Percentiles rank a stretch among this genome's conserved stretches.
Evolutionary conservation across 2,329 filamentous ascomycete genomes (phyloP).

Genomic region (Corynespora cassiicola): DNA sequence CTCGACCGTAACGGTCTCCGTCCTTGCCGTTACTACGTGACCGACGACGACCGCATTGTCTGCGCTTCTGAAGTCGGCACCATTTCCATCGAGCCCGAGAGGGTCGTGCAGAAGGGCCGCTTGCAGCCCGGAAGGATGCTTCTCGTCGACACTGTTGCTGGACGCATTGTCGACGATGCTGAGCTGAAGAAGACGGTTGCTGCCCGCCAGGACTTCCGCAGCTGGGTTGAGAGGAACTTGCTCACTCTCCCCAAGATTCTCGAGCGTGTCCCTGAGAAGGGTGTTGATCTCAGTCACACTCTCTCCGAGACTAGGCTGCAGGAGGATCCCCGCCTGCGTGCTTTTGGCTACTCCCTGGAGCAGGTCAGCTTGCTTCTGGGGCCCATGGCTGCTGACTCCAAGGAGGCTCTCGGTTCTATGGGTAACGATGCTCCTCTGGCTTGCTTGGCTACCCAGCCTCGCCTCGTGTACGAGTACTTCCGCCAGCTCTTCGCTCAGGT

Average conservation of each 20-base stretch:
- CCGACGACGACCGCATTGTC: slow-evolving; percentile 95
- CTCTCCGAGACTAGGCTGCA: slow-evolving; percentile 76
- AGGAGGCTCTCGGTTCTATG: slow-evolving; percentile 97
- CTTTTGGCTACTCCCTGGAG: slow-evolving; percentile 94
- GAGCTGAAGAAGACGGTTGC: slow-evolving; percentile 90
- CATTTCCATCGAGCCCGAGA: slow-evolving; percentile 88
- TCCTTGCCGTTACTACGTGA: slow-evolving; percentile 95
- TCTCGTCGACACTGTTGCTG: slow-evolving; percentile 87
- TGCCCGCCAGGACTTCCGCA: slow-evolving; percentile 84
- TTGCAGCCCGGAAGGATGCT: slow-evolving; percentile 96
- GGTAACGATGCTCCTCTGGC: slow-evolving; percentile 94
- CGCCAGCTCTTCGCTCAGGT: slow-evolving; percentile 97
- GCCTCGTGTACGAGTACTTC: slow-evolving; percentile 95
- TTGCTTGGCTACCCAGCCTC: slow-evolving; percentile 87
- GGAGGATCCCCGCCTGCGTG: slow-evolving; percentile 81
- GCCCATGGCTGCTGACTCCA: slow-evolving; percentile 96
- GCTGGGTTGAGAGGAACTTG: slow-evolving; percentile 87
- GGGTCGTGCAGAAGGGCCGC: slow-evolving; percentile 89
- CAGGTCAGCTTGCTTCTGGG: slow-evolving; percentile 90
- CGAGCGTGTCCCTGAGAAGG: slow-evolving; percentile 63
- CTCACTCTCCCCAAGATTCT: slow-evolving; percentile 80
- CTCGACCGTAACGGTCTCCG: slow-evolving; percentile 93
- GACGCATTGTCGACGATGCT: slow-evolving; percentile 91
- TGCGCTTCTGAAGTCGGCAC: slow-evolving; percentile 97
- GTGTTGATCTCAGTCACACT: slow-evolving; percentile 69